A percentile compares a stretch with the other conserved stretches of the same genome.
phyloP scores from a whole-genome alignment of 2,329 filamentous ascomycete genomes.

The Fusarium sp. region DNA sequence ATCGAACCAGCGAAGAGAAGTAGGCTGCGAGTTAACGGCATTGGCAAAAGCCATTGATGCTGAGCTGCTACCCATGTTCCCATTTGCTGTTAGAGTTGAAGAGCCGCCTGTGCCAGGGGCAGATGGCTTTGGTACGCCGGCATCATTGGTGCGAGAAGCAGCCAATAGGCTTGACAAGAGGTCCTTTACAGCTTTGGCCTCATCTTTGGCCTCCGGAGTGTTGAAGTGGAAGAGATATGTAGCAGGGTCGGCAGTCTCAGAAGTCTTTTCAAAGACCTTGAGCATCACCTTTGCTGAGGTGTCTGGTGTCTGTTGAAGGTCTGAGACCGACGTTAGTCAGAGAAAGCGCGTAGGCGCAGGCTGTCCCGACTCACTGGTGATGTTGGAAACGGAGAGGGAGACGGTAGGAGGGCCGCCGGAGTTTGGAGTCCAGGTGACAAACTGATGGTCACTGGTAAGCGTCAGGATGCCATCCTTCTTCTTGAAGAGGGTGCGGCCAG shows the following conservation, averaged over 20 bases:
- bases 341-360: not conserved
- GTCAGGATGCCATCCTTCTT: slow-evolving; percentile 92
- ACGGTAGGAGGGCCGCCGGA: slow-evolving; percentile 73
- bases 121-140: slow-evolving; percentile 62
- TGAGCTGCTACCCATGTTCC: slow-evolving; percentile 61
- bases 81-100: slow-evolving; percentile 46
- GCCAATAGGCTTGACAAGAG: slow-evolving; percentile 83
- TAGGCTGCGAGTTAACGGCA: slow-evolving; percentile 68
- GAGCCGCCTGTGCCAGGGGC: slow-evolving; percentile 46
- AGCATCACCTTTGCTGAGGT: slow-evolving; percentile 91
- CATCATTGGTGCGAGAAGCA: slow-evolving; percentile 70
- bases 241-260: slow-evolving; percentile 69
- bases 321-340: slow-evolving; percentile 57
- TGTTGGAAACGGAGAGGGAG: slow-evolving; percentile 78
- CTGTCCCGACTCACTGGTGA: slow-evolving; percentile 75
- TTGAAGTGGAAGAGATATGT: slow-evolving; percentile 93
- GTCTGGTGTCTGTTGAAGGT: slow-evolving; percentile 95
- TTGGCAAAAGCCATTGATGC: slow-evolving; percentile 83
- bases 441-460: slow-evolving; percentile 78
- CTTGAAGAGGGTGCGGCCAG: slow-evolving; percentile 84
- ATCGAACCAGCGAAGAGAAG: slow-evolving; percentile 79
- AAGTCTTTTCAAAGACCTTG: slow-evolving; percentile 84
- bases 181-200: slow-evolving; percentile 89
- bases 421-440: slow-evolving; percentile 84
- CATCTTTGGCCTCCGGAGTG: slow-evolving; percentile 79